Conservation (phyloP, 2,329 filamentous ascomycete genomes). For the Emydomyces testavorans region DNA sequence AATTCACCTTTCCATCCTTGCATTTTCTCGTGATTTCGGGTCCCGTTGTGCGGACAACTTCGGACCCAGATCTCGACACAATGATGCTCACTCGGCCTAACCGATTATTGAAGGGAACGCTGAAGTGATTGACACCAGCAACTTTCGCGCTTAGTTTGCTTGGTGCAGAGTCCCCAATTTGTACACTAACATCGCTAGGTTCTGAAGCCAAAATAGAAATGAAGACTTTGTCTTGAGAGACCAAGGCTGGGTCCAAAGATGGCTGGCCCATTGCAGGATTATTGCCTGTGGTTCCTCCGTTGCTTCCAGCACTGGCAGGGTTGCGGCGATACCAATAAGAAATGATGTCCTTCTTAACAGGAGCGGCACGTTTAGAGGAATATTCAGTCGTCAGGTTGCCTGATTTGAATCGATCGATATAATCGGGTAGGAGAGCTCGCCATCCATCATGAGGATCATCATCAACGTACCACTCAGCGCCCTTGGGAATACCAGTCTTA, state of each 20-base stretch:
- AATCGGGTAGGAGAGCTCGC: constrained; percentile 40
- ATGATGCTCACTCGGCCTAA: constrained; percentile 22
- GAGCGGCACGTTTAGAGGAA: too few relatives aligned
- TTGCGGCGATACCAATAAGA: constrained; percentile 30
- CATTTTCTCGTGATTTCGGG: constrained; percentile 25
- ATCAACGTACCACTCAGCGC: constrained; percentile 40
- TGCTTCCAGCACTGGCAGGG: constrained; percentile 22
- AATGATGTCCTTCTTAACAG: constrained; percentile 20
- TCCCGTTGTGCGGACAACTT: constrained; percentile 20
- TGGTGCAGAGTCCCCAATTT: constrained; percentile 21
- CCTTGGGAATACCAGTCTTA: constrained; percentile 37
- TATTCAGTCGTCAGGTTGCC: constrained; percentile 24
- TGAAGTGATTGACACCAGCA: constrained; percentile 25
- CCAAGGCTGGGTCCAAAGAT: constrained; percentile 19
- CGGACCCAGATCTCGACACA: constrained; percentile 20
- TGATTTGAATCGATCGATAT: constrained; percentile 42
- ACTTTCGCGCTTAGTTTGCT: constrained; percentile 19
- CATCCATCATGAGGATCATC: constrained; percentile 43
- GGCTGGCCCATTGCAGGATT: constrained; percentile 24
- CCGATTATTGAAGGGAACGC: constrained; percentile 25
- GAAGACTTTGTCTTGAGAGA: constrained; percentile 28
- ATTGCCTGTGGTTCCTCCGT: constrained; percentile 28
- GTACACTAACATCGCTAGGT: constrained; percentile 23
- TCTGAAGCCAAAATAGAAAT: constrained; percentile 21
- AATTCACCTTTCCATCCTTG: constrained; percentile 24